Base-by-base conservation (phyloP, 2,329 filamentous ascomycete genomes). In the Botrytis elliptica region DNA sequence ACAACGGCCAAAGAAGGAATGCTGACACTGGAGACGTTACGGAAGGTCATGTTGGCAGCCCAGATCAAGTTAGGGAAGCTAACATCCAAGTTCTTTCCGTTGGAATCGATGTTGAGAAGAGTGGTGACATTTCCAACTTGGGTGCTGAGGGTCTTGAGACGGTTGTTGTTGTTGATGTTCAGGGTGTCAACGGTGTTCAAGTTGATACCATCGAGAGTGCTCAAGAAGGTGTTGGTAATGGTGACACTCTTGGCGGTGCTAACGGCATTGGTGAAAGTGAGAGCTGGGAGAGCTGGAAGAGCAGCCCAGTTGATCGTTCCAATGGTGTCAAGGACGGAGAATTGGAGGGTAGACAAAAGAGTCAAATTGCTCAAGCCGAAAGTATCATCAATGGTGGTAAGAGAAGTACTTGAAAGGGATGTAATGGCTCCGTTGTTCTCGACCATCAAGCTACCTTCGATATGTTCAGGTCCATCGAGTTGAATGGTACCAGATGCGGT, bases 101-200 rank as follows among this genome's bases (percentile, higher is more conserved):
- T 99, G 86, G 91, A 90, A 79, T 90, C 89, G 81, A 99, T 90
- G 80, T 88, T 90, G 71, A 98, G 85, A 65, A 86, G 83, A 73
- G 88, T 86, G 77, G 88, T 92, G 79, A 97, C 88, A 85, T 93
- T 95, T 82, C 87, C 87, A 74, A 98, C 87, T 82, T 92, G 88
- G 83, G 94, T 93, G 81, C 89, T 88, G 85, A 97, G 93, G 75
- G 86, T 86, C 81, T 88, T 89, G 79, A 99, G 88, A 81, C 92
- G 91, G 75, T 85, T 85, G 90, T 98, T 98, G 91, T 97, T 97
- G 88, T 93, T 92, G 84, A 99, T 92, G 83, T 93, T 86, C 82
- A 99, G 89, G 77, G 85, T 87, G 73, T 89, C 87, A 72, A 94
- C 91, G n/a, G 88, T 87, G 76, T 89, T 84, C 77, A 98, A 87